These are phyloP conservation scores for Clonostachys rosea DNA, from an alignment of 2,329 filamentous ascomycete species.

Conservation along the genomic window DNA sequence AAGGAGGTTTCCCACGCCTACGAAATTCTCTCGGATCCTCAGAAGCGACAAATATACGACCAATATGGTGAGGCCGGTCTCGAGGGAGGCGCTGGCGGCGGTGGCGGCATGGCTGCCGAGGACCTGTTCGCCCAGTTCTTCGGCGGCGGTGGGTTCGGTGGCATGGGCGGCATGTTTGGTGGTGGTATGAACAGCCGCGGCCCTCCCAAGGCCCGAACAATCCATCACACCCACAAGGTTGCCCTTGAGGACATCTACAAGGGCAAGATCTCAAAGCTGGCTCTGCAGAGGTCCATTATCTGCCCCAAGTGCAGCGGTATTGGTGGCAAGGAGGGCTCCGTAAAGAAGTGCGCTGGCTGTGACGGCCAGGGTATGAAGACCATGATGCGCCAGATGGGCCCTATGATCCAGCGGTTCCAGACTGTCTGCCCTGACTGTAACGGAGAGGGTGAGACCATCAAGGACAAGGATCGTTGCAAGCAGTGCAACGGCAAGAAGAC, in stretches of 20 bases:
- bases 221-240: constrained; percentile 98
- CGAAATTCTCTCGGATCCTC: constrained; percentile 85
- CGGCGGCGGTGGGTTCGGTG: constrained; percentile 59
- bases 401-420: constrained; percentile 99
- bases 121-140: constrained; percentile 98
- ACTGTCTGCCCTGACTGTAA: constrained; percentile 98
- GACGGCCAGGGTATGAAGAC: constrained; percentile 98
- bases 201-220: constrained; percentile 85
- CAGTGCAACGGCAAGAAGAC: constrained; percentile 97
- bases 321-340: constrained; percentile 96
- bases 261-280: constrained; percentile 95
- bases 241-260: constrained; percentile 97
- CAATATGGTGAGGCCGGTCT: constrained; percentile 97
- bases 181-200: constrained; percentile 73
- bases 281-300: constrained; percentile 94
- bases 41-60: constrained; percentile 91
- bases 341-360: constrained; percentile 86
- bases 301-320: constrained; percentile 91
- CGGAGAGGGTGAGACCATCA: constrained; percentile 94
- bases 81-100: constrained; percentile 76
- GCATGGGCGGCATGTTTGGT: constrained; percentile 72
- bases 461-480: constrained; percentile 98
- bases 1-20: constrained; percentile 96
- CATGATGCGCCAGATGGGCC: constrained; percentile 99
- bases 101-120: constrained; percentile 87